Evolutionary conservation across 2,329 filamentous ascomycete species (phyloP), one percentile per base, ranked within the genome.

Genomic region (Botryosphaeria agaves): DNA sequence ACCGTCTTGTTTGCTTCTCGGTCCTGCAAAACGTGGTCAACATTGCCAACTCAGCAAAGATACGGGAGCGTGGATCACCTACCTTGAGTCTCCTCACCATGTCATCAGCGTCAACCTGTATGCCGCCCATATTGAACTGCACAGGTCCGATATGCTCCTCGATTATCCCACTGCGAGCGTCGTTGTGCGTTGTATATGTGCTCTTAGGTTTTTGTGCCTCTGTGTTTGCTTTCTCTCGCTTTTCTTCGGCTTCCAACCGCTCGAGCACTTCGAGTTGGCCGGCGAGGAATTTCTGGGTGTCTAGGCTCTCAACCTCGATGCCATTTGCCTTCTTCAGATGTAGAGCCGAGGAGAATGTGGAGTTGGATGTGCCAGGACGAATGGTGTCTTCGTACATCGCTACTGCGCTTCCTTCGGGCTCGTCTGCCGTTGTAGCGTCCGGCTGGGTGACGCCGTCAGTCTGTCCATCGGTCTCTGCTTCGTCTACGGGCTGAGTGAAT

Each of bases 91-190:
- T 72, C 52, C 84, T 78, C 34, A 93, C 58, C 78, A 91, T 89
- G 45, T 93, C 84, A 47, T 93, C 85, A 6, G 84, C 84, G 54
- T 94, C 84, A 18, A 93, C 81, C 49, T 93, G 84, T 38, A 98
- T 94, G 31, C 89, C 89, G 25, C 89, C 89, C 68, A 98, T 89
- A 51, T 98, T 98, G 59, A 95, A 94, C 48, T 93, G 84, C 39
- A 94, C 84, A 1, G 85, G 84, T 0, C 85, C 85, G 45, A 93
- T 92, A 44, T 92, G 84, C 35, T 55, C 50, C 32, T 56, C 52
- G 4, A 56, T 51, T 7, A 56, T 47, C n/a, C 51, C 48, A 24
- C 49, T 50, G 9, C 9, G 9, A 6, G 36, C 39, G 14, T 49
- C 48, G 0, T 51, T 47, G 7, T 32, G 47, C 1, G 40, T 37